Percentiles rank a stretch among this genome's conserved stretches.
Conservation (phyloP, 441 rosid genomes). For the Theobroma grandiflorum region DNA sequence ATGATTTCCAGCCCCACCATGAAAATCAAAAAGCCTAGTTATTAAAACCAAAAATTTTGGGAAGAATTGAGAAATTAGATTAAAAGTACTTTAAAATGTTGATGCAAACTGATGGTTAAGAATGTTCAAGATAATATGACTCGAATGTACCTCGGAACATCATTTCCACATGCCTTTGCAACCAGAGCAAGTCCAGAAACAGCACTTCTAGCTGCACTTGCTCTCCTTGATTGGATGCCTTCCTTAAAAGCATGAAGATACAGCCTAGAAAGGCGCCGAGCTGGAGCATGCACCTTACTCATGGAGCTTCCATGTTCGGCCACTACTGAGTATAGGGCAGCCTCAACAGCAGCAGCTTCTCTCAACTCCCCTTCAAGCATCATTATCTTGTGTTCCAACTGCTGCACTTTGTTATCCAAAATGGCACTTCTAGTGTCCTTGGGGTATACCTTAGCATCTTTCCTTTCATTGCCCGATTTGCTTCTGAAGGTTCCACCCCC, state of each 20-base stretch:
- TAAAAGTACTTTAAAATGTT: neutral
- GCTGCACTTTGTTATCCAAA: conserved; percentile 69
- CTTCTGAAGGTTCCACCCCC: conserved; percentile 43
- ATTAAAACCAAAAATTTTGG: neutral
- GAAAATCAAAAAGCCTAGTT: neutral
- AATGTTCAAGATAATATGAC: conserved; percentile 15
- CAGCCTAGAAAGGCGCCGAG: conserved; percentile 92
- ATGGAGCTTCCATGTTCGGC: conserved; percentile 95
- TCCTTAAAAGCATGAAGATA: conserved; percentile 81
- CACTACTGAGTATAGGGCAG: conserved; percentile 85
- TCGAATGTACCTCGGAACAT: conserved; percentile 81
- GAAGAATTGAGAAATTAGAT: conserved; percentile 6
- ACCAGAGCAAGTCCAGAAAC: conserved; percentile 84
- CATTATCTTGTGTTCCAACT: conserved; percentile 71
- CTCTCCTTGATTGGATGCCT: conserved; percentile 61
- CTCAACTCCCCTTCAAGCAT: conserved; percentile 90
- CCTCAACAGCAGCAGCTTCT: conserved; percentile 95
- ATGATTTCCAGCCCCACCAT: neutral
- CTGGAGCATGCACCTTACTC: conserved; percentile 95
- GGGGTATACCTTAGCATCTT: conserved; percentile 58
- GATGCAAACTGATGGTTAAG: conserved; percentile 10
- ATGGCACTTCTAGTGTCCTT: conserved; percentile 48
- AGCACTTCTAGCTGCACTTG: conserved; percentile 81
- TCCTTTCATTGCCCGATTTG: conserved; percentile 44
- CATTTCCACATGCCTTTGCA: conserved; percentile 96